These are phyloP conservation scores for Hymenoscyphus albidus DNA, from an alignment of 2,329 filamentous ascomycete species.

Conservation along the genomic window DNA sequence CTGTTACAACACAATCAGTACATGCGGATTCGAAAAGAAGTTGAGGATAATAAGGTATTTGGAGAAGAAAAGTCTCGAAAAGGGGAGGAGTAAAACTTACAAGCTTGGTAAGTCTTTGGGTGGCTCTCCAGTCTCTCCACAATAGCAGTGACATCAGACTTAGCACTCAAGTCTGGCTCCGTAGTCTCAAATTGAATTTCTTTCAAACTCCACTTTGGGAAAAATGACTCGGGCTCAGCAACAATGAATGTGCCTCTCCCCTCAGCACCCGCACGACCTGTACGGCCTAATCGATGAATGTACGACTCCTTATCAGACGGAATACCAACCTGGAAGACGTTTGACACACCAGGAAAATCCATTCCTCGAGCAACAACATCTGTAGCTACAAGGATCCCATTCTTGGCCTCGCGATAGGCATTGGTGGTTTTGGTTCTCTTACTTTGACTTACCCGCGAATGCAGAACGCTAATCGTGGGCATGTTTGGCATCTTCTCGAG, in stretches of 20 bases:
- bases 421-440: constrained; percentile 69
- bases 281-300: constrained; percentile 74
- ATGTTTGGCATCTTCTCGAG: constrained; percentile 40
- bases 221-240: constrained; percentile 51
- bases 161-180: constrained; percentile 43
- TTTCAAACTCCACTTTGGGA: constrained; percentile 48
- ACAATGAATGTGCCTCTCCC: constrained; percentile 69
- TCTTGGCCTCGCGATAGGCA: constrained; percentile 60
- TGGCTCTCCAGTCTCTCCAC: constrained; percentile 43
- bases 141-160: constrained; percentile 38
- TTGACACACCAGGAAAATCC: constrained; percentile 78
- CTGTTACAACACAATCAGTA: not conserved
- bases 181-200: constrained; percentile 51
- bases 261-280: constrained; percentile 68
- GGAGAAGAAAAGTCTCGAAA: not conserved
- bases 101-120: constrained; percentile 51
- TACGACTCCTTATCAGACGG: constrained; percentile 66
- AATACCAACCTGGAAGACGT: constrained; percentile 69
- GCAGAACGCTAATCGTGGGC: constrained; percentile 50
- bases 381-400: constrained; percentile 69
- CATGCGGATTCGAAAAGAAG: not conserved
- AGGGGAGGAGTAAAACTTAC: constrained; percentile 23
- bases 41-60: not conserved
- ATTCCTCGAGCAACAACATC: constrained; percentile 80
- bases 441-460: constrained; percentile 70